phyloP scores from a whole-genome alignment of 2,329 filamentous ascomycete genomes.

The Xylaria sp. region DNA sequence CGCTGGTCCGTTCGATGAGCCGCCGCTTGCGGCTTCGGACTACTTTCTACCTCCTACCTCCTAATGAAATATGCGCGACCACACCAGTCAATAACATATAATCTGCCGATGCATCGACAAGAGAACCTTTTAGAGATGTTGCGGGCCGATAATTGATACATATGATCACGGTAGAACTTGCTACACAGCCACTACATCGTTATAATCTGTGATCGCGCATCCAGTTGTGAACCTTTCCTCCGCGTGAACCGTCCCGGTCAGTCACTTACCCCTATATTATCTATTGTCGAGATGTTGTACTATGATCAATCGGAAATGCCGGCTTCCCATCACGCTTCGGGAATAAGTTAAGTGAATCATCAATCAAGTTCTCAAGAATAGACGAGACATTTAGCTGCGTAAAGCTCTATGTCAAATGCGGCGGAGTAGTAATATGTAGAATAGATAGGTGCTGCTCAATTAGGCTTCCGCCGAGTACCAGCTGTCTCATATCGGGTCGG shows the following conservation, averaged over 20 bases:
- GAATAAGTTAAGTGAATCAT: neutral
- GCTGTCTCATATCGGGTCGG: slow-evolving; percentile 5
- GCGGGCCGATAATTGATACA: neutral
- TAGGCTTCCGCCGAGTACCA: neutral
- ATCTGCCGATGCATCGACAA: neutral
- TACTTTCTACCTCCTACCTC: slow-evolving; percentile 30
- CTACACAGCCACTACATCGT: neutral
- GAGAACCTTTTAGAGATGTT: neutral
- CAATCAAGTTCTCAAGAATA: neutral
- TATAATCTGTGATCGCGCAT: neutral
- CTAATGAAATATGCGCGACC: neutral
- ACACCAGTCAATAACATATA: neutral
- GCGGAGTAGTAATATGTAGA: neutral
- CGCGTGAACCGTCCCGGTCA: neutral
- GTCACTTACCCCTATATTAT: neutral
- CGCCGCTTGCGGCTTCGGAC: slow-evolving; percentile 27
- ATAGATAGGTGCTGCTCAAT: neutral
- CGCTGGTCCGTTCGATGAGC: slow-evolving; percentile 29
- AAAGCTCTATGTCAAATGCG: neutral
- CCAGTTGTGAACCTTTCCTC: neutral
- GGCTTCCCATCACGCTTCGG: neutral
- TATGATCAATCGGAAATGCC: neutral
- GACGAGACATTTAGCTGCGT: neutral
- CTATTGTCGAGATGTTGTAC: neutral
- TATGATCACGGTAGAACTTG: neutral